phyloP scores from a whole-genome alignment of 768 basidiomycete genomes.

The Suillus discolor region DNA sequence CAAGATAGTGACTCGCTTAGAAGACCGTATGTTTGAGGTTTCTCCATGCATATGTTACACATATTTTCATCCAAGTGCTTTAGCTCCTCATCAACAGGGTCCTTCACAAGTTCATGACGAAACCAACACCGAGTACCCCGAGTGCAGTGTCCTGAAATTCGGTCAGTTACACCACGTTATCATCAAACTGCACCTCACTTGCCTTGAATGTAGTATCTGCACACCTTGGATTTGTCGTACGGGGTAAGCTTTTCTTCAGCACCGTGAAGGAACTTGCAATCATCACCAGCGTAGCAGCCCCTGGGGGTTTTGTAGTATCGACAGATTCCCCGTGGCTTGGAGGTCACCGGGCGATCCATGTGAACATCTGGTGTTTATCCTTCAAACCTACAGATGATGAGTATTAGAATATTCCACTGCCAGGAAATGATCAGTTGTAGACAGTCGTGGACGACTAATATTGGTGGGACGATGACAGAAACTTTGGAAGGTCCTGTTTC shows the following conservation, averaged over 20 bases:
- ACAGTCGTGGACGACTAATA: not conserved
- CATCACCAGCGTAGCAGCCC: conserved; percentile 69
- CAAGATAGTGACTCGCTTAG: conserved; percentile 48
- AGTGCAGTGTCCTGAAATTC: conserved; percentile 63
- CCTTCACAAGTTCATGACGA: conserved; percentile 45
- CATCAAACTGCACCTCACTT: conserved; percentile 11
- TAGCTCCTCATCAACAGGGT: conserved; percentile 25
- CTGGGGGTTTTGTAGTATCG: conserved; percentile 61
- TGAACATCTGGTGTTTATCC: conserved; percentile 20
- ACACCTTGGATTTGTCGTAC: conserved; percentile 71
- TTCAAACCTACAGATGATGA: not conserved
- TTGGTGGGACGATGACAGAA: not conserved
- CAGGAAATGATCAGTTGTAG: not conserved
- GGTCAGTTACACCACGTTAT: conserved; percentile 5
- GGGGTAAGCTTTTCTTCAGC: conserved; percentile 55
- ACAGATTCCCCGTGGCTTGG: conserved; percentile 73
- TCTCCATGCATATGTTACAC: conserved; percentile 79
- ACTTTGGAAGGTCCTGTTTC: not conserved
- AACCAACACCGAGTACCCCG: conserved; percentile 79
- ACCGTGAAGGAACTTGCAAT: conserved; percentile 80
- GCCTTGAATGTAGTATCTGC: conserved; percentile 66
- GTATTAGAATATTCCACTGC: not conserved
- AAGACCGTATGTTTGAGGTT: conserved; percentile 67
- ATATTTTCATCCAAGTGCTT: conserved; percentile 43
- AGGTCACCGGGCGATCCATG: conserved; percentile 62